Percentiles rank a stretch among this genome's conserved stretches.
Evolutionary conservation across 345 rosid species (phyloP).

Genomic region (Lenwebbia sp.): DNA sequence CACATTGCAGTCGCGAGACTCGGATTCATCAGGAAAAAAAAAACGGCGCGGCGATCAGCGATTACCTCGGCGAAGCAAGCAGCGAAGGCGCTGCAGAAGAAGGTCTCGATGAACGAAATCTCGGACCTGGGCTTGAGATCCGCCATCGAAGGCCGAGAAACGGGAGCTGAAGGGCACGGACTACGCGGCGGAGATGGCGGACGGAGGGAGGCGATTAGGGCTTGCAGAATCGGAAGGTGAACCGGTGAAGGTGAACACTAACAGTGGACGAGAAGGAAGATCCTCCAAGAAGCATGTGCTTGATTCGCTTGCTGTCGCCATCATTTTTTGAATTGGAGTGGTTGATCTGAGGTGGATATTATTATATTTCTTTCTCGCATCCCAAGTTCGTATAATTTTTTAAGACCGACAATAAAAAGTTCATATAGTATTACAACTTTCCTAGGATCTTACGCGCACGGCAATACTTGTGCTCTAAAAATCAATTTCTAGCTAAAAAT

Average conservation of each 20-base stretch:
- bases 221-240: background rate
- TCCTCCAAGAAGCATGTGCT: background rate
- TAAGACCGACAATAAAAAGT: background rate
- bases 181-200: background rate
- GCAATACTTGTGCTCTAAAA: no score
- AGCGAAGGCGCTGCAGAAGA: conserved; percentile 91
- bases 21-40: background rate
- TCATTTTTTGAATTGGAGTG: background rate
- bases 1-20: background rate
- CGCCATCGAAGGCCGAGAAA: background rate
- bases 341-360: background rate
- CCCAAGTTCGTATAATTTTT: background rate
- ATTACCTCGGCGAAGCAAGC: conserved; percentile 98
- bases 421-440: background rate
- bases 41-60: background rate
- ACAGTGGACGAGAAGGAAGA: background rate
- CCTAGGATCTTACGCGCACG: background rate
- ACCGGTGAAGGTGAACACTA: background rate
- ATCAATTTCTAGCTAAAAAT: no score
- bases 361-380: background rate
- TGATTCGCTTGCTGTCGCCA: background rate
- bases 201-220: background rate
- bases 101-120: conserved; percentile 75
- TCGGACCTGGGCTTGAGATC: conserved; percentile 22
- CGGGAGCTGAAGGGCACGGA: background rate